Evolutionary conservation across 2,329 filamentous ascomycete species (phyloP).

Genomic region (Penicillium oxalicum): DNA sequence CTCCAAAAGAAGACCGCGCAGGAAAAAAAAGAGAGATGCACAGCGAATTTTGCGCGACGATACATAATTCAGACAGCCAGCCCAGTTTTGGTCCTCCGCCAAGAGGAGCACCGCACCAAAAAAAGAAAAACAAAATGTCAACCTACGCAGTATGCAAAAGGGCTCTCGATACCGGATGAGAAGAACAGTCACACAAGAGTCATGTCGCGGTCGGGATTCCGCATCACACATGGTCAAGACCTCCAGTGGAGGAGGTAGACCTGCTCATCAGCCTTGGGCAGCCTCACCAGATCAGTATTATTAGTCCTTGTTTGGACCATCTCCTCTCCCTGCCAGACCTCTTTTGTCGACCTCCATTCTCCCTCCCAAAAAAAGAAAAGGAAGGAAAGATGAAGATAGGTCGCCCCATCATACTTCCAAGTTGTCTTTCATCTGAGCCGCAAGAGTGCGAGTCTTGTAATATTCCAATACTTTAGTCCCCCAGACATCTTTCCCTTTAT

Average conservation of each 20-base stretch:
- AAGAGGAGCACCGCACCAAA: not conserved
- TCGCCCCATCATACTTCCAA: slow-evolving; percentile 8
- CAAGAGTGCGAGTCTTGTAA: slow-evolving; percentile 23
- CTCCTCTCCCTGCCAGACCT: too few species aligned
- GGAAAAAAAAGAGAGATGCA: slow-evolving; percentile 4
- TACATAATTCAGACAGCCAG: slow-evolving; percentile 21
- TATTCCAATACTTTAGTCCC: slow-evolving; percentile 35
- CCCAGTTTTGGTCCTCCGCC: slow-evolving; percentile 13
- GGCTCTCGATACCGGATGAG: too few species aligned
- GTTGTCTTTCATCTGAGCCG: slow-evolving; percentile 7
- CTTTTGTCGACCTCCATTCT: too few species aligned
- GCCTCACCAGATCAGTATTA: too few species aligned
- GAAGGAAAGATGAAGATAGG: not conserved
- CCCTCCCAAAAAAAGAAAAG: not conserved
- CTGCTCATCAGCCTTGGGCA: too few species aligned
- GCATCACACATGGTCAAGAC: too few species aligned
- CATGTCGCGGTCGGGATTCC: too few species aligned
- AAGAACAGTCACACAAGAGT: too few species aligned
- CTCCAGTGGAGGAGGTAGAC: too few species aligned
- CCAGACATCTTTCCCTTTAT: slow-evolving; percentile 44
- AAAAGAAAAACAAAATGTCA: slow-evolving; percentile 14
- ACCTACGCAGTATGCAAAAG: not conserved
- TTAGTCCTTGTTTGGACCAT: too few species aligned
- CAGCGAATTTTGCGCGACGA: too few species aligned
- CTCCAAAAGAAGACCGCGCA: not conserved